A percentile compares a stretch with the other conserved stretches of the same genome.
Evolutionary conservation across 78 protist species (phyloP).

Genomic region (Dictyostelium discoideum): DNA sequence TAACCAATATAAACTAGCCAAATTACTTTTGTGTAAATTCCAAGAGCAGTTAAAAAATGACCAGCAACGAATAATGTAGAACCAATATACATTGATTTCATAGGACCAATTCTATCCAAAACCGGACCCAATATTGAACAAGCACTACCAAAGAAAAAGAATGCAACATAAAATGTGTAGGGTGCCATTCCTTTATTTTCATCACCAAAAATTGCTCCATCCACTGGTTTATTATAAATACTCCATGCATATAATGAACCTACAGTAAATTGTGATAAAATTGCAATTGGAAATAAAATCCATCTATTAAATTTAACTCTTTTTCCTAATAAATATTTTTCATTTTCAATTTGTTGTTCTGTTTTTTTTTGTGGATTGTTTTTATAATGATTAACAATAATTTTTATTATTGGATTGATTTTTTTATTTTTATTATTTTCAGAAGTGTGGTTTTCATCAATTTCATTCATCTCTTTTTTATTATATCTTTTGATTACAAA

Average conservation of each 20-base stretch:
- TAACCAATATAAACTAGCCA: conserved; percentile 78
- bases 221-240: conserved; percentile 40
- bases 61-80: conserved; percentile 27
- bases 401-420: background rate
- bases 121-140: conserved; percentile 60
- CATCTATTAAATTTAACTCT: conserved; percentile 38
- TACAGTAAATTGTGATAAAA: conserved; percentile 20
- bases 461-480: background rate
- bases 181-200: conserved; percentile 24
- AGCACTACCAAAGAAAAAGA: conserved; percentile 49
- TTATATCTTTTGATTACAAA: no score
- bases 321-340: conserved; percentile 5
- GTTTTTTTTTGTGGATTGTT: background rate
- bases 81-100: conserved; percentile 20
- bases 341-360: background rate
- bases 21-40: conserved; percentile 15
- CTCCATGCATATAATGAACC: conserved; percentile 58
- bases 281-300: conserved; percentile 22
- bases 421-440: background rate
- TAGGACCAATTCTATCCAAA: conserved; percentile 70
- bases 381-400: conserved; percentile 5
- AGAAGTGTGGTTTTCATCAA: background rate
- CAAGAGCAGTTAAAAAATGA: conserved; percentile 74
- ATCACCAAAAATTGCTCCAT: background rate
- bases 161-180: conserved; percentile 11